Evolutionary conservation across 495 filamentous ascomycete species (phyloP).

Genomic region (Amorphotheca resinae): DNA sequence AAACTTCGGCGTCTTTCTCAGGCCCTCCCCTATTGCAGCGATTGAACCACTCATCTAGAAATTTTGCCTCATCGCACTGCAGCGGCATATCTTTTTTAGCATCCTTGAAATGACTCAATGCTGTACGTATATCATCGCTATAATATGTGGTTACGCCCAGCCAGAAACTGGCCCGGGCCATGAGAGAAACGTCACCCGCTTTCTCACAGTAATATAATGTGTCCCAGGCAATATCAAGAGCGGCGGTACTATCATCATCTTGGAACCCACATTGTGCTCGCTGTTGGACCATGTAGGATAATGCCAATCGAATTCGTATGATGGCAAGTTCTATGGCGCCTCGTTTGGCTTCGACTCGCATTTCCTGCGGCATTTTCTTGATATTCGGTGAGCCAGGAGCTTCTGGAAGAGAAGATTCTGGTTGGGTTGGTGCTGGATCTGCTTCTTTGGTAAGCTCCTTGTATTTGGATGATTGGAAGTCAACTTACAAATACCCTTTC

Average conservation of each 20-base stretch:
- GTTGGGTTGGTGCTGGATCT: too few species aligned
- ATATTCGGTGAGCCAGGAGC: too few species aligned
- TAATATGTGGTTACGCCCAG: slow-evolving; percentile 1
- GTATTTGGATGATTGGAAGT: too few species aligned
- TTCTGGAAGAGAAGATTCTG: too few species aligned
- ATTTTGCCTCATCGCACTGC: background rate
- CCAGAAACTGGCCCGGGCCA: slow-evolving; percentile 1
- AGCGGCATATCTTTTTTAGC: background rate
- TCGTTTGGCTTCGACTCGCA: too few species aligned
- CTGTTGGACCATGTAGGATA: slow-evolving; percentile 2
- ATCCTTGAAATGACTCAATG: background rate
- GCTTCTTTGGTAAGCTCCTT: too few species aligned
- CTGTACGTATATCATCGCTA: background rate
- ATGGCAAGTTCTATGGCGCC: background rate
- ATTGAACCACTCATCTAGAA: background rate
- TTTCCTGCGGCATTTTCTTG: too few species aligned
- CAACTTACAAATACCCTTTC: too few species aligned
- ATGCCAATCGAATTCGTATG: background rate
- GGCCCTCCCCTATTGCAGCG: background rate
- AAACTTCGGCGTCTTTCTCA: background rate
- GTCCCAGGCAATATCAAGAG: background rate
- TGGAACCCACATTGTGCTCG: background rate
- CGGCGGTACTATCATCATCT: background rate
- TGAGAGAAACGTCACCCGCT: background rate
- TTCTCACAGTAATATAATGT: background rate